A percentile compares a stretch with the other conserved stretches of the same genome.
Conservation (phyloP, 805 yeast genomes). For the Starmerella riodocensis region DNA sequence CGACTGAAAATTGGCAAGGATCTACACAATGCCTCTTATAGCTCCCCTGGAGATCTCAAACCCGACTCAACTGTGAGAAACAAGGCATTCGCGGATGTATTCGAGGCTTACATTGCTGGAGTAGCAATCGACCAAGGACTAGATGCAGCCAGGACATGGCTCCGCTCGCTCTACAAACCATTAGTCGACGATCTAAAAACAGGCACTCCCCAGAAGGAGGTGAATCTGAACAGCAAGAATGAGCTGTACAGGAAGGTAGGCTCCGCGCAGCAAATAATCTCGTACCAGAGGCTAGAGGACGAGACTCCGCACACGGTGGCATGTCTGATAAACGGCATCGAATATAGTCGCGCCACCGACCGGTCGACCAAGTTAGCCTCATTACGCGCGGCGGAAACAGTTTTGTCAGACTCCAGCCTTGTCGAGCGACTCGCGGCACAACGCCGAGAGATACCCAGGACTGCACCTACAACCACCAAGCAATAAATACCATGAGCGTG, state of each 20-base stretch:
- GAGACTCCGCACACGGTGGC: slow-evolving; percentile 45
- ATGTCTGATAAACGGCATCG: slow-evolving; percentile 51
- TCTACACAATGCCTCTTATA: slow-evolving; percentile 2
- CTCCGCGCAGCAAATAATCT: slow-evolving; percentile 50
- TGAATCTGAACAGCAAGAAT: slow-evolving; percentile 58
- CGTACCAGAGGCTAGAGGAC: slow-evolving; percentile 36
- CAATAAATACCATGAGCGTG: too few relatives aligned
- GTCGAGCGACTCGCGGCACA: slow-evolving; percentile 51
- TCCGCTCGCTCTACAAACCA: slow-evolving; percentile 26
- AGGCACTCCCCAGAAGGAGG: slow-evolving; percentile 24
- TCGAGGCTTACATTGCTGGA: slow-evolving; percentile 92
- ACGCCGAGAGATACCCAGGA: slow-evolving; percentile 31
- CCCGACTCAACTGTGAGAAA: slow-evolving; percentile 21
- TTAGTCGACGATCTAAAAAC: slow-evolving; percentile 23
- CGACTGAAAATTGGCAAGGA: slow-evolving; percentile 13
- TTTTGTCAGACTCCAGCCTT: slow-evolving; percentile 42
- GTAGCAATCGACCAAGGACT: slow-evolving; percentile 30
- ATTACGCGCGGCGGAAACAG: slow-evolving; percentile 69
- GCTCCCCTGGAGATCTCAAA: not conserved
- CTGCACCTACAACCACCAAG: slow-evolving; percentile 17
- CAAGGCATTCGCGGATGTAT: slow-evolving; percentile 74
- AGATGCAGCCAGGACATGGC: slow-evolving; percentile 25
- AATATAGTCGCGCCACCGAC: slow-evolving; percentile 61
- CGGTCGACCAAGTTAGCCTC: slow-evolving; percentile 66
- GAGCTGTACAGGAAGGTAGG: slow-evolving; percentile 63